phyloP scores from a whole-genome alignment of 2,329 filamentous ascomycete genomes.

The Teratosphaeria zuluensis region DNA sequence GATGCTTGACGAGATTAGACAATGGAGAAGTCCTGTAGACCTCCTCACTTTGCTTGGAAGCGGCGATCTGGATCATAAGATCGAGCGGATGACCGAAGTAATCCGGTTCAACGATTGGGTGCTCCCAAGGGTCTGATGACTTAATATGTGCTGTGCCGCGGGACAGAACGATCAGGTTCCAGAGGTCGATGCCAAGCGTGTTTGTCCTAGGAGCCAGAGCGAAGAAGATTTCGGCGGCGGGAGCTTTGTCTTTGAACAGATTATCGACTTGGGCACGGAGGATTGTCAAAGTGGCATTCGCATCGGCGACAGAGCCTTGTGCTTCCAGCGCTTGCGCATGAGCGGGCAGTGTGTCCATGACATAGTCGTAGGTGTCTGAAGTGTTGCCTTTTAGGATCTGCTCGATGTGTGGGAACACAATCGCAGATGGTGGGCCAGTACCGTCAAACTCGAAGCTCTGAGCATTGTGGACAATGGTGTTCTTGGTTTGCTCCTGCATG shows the following conservation, averaged over 20 bases:
- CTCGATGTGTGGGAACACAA: constrained; percentile 27
- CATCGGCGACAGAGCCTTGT: constrained; percentile 12
- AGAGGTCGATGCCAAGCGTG: constrained; percentile 28
- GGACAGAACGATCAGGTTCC: constrained; percentile 24
- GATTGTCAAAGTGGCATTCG: constrained; percentile 11
- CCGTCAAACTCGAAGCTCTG: constrained; percentile 21
- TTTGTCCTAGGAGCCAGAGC: constrained; percentile 20
- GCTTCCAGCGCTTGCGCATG: constrained; percentile 19
- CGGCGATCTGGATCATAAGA: constrained; percentile 24
- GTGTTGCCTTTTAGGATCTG: constrained; percentile 28
- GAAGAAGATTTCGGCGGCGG: constrained; percentile 29
- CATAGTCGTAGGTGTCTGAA: constrained; percentile 12
- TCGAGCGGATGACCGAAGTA: constrained; percentile 35
- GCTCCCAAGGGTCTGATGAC: not conserved
- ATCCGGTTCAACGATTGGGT: constrained; percentile 19
- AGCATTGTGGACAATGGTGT: constrained; percentile 7
- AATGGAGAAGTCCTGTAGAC: constrained; percentile 16
- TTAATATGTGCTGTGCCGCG: constrained; percentile 17
- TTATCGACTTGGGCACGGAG: constrained; percentile 18
- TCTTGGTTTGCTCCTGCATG: constrained; percentile 11
- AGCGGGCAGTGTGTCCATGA: constrained; percentile 19
- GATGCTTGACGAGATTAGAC: constrained; percentile 23
- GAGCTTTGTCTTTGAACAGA: constrained; percentile 14
- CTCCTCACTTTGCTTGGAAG: constrained; percentile 24
- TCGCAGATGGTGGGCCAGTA: constrained; percentile 30